Evolutionary conservation across 1,139 yeast genomes (phyloP), one percentile per base, ranked within the genome.

Genomic region (Entelexis paramagnoliae): DNA sequence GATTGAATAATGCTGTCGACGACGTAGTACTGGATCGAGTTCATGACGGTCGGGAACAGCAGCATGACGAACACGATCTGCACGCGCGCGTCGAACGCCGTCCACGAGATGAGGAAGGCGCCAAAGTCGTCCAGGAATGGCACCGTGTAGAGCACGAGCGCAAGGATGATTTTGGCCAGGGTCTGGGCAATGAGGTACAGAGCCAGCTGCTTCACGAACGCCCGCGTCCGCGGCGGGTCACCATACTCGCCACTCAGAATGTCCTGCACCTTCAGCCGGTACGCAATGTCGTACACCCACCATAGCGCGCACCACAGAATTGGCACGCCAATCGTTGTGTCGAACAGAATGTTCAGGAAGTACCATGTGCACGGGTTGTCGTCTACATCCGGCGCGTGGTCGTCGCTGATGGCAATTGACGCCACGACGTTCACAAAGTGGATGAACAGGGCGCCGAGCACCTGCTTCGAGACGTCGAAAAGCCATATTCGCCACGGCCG

Each of bases 271-370:
- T 77, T 69, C 1, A 70, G 63, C 40, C 64, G 66, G 56, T 74
- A 73, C 16, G 83, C 82, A 11, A 77, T 63, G 38, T 68, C 62
- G 60, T 76, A 79, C 1, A 77, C 66, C 19, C 69, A 53, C 48
- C 70, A 67, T 16, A 82, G 68, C 42, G 71, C 66, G 19, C 65
- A 65, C 79, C 83, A 88, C 41, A 91, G 72, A 3, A 89, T 75
- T 24, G 93, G 93, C 2, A 88, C 94, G 0, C 98, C 98, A n/a
- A 89, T 75, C 0, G 98, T 91, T 44, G 97, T 89, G 66, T 91
- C 98, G 64, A 89, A 77, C 20, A 89, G 74, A 42, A 89, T 78
- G 62, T 85, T 91, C 51, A 91, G 72, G 62, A 91, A 89, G 68
- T 91, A 91, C 94, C 96, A 89, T 39, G 64, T 66, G 58, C 72